A percentile compares a stretch with the other conserved stretches of the same genome.
These are phyloP conservation scores for Ilex asprella DNA, from an alignment of 257 asterid genomes.

Conservation along the genomic window DNA sequence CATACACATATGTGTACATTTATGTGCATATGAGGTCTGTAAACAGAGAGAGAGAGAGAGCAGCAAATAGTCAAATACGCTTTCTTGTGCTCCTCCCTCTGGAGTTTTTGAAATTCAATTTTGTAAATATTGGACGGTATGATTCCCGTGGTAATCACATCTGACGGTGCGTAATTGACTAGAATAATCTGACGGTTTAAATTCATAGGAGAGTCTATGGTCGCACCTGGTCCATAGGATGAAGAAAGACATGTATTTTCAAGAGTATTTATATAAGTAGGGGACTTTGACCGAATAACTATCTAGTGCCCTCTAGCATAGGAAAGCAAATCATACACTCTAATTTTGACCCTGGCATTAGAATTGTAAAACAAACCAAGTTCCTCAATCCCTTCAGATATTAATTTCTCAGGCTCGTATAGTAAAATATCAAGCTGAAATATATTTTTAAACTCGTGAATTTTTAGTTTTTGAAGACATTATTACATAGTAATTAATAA, in stretches of 20 bases:
- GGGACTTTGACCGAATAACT: too few species aligned
- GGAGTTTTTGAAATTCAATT: slow-evolving; percentile 54
- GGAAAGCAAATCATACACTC: too few species aligned
- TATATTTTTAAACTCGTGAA: too few species aligned
- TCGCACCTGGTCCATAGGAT: neutral
- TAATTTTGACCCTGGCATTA: too few species aligned
- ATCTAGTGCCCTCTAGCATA: too few species aligned
- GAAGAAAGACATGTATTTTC: neutral
- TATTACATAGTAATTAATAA: too few species aligned
- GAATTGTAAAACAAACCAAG: too few species aligned
- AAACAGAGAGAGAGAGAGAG: slow-evolving; percentile 10
- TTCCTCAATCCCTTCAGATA: too few species aligned
- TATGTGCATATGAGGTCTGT: slow-evolving; percentile 11
- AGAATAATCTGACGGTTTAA: neutral
- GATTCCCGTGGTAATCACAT: neutral
- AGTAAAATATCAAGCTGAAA: too few species aligned
- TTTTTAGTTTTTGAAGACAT: too few species aligned
- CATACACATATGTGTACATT: slow-evolving; percentile 6
- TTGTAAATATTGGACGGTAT: neutral
- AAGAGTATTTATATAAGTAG: too few species aligned
- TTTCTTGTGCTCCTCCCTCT: slow-evolving; percentile 68
- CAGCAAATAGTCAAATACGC: slow-evolving; percentile 16
- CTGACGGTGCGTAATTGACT: neutral
- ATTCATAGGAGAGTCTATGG: neutral
- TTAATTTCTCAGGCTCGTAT: too few species aligned